Evolutionary conservation across 176 grass and related monocot genomes (phyloP), one percentile per base, ranked within the genome.

Genomic region (Chloris gayana): DNA sequence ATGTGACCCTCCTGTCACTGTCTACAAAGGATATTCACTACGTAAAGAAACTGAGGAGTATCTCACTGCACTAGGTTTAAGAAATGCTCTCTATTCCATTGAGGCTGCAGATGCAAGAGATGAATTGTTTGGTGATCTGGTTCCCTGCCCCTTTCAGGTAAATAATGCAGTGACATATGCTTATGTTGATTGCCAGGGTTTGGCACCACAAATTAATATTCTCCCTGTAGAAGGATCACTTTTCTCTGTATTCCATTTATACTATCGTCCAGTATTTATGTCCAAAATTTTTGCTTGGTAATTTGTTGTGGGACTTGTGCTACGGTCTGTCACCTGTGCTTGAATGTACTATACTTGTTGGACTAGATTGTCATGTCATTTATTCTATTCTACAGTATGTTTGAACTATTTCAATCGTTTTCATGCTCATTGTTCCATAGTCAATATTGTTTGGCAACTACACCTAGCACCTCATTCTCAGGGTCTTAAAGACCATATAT

Each of bases 81-180:
- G 80, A 37, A 70, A 90, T 38, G 82, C 89, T 80, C 6, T 91
- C 57, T 94, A 90, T 81, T 82, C 82, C 80, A 79, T 94, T 38
- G 72, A 85, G 51, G 85, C 89, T 45, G 78, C 73, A 9, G 83
- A 92, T 85, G 83, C 84, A 77, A 94, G 54, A 72, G 89, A 92
- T 14, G 87, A 82, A 57, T 70, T 94, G 39, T 97, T 97, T 94
- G 91, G 65, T 60, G 72, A 80, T 79, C 22, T 97, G 37, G 68
- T 74, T 64, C 85, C 89, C 73, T 97, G 94, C 68, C 91, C 85
- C 86, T 92, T 97, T 65, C 85, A 87, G 89, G 89, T 94, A 92
- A 88, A 33, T 4, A 0, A 32, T 34, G 44, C 41, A 69, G 37
- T 79, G 29, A 12, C 45, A 14, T 67, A 37, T 50, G 62, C 31